Conservation (phyloP, 495 filamentous ascomycete genomes). For the Tuber indicum region DNA sequence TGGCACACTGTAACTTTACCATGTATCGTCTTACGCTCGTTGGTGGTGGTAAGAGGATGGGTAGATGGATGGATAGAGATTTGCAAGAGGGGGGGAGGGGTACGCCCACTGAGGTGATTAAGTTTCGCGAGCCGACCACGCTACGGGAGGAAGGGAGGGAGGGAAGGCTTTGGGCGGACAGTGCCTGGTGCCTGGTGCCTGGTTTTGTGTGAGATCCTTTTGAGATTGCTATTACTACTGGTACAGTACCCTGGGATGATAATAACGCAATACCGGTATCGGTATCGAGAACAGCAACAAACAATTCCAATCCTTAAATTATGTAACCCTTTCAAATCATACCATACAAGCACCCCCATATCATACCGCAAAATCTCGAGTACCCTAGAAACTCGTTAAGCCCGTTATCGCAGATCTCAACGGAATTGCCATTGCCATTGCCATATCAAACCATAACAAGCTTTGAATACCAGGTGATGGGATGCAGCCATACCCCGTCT, state of each 20-base stretch:
- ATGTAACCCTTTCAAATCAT: neutral
- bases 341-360: neutral
- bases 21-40: neutral
- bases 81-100: neutral
- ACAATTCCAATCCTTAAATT: too few species aligned
- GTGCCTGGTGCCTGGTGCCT: neutral
- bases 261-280: neutral
- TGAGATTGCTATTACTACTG: neutral
- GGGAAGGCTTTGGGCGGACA: neutral
- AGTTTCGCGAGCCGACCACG: neutral
- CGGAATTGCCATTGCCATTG: too few species aligned
- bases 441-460: too few species aligned
- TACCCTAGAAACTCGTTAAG: too few species aligned
- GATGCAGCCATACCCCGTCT: too few species aligned
- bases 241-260: neutral
- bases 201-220: neutral
- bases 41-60: neutral
- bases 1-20: neutral
- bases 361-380: neutral
- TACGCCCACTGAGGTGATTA: neutral
- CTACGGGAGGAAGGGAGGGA: neutral
- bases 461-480: too few species aligned
- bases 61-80: neutral
- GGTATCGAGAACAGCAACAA: too few species aligned
- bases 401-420: too few species aligned